A percentile compares a stretch with the other conserved stretches of the same genome.
Conservation (phyloP, 2,329 filamentous ascomycete species). For the Amesomyces nigricolor region DNA sequence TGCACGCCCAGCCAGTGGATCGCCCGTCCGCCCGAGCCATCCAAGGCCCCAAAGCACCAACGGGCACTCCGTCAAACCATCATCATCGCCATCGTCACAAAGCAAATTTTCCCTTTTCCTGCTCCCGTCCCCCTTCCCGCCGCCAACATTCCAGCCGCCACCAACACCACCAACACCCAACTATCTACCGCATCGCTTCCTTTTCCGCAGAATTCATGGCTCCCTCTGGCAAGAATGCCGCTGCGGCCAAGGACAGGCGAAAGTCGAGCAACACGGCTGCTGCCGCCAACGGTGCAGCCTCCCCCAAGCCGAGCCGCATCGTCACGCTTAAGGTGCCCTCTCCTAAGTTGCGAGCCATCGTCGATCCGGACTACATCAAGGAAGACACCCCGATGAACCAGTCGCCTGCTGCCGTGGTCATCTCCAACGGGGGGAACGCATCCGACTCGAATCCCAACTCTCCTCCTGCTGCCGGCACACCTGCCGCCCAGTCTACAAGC, state of each 20-base stretch:
- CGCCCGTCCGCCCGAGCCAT: constrained; percentile 19
- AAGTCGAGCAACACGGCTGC: constrained; percentile 32
- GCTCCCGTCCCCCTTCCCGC: constrained; percentile 1
- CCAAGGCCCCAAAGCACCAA: constrained; percentile 15
- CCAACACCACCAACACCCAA: background rate
- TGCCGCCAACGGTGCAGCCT: constrained; percentile 18
- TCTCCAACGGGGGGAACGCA: constrained; percentile 50
- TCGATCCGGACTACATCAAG: constrained; percentile 40
- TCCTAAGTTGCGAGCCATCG: constrained; percentile 45
- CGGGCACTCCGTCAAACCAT: constrained; percentile 13
- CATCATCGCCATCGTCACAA: constrained; percentile 14
- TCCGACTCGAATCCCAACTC: constrained; percentile 57
- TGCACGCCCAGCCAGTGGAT: constrained; percentile 23
- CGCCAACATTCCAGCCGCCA: constrained; percentile 6
- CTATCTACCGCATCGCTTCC: constrained; percentile 5
- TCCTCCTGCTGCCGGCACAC: constrained; percentile 48
- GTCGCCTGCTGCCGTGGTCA: constrained; percentile 40
- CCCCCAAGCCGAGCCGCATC: constrained; percentile 33
- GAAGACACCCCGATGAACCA: constrained; percentile 36
- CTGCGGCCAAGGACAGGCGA: constrained; percentile 38
- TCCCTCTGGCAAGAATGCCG: constrained; percentile 32
- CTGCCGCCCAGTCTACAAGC: constrained; percentile 40
- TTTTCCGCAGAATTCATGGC: constrained; percentile 31
- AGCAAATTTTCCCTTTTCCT: constrained; percentile 17
- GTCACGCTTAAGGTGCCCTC: constrained; percentile 51